Evolutionary conservation across 2,329 filamentous ascomycete species (phyloP).

Genomic region (Macrophomina pseudophaseolina): DNA sequence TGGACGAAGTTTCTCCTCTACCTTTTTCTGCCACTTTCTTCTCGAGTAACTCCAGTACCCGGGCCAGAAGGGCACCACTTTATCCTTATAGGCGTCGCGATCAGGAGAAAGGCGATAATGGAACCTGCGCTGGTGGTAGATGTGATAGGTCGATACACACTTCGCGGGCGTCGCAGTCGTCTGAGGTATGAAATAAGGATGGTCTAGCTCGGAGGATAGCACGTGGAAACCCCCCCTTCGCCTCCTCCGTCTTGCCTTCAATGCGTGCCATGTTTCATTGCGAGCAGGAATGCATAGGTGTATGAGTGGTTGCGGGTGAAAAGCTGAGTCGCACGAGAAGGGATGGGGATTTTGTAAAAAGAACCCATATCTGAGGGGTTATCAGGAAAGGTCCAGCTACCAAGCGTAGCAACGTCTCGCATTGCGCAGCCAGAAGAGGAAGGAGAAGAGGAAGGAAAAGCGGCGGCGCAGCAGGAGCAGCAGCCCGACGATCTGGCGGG

Average conservation of each 20-base stretch:
- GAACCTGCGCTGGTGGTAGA: conserved; percentile 32
- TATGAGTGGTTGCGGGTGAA: neutral
- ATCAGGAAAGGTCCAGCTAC: neutral
- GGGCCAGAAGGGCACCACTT: conserved; percentile 12
- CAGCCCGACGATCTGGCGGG: conserved; percentile 7
- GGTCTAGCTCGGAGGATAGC: neutral
- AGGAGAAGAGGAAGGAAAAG: too few species aligned
- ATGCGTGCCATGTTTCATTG: neutral
- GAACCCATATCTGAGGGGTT: neutral
- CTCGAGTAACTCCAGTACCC: conserved; percentile 27
- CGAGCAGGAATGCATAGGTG: neutral
- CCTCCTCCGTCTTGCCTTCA: neutral
- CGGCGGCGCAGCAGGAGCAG: neutral
- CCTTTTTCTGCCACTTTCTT: conserved; percentile 29
- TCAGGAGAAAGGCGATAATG: conserved; percentile 31
- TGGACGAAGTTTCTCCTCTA: conserved; percentile 23
- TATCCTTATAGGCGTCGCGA: conserved; percentile 32
- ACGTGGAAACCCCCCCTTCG: neutral
- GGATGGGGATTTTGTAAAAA: neutral
- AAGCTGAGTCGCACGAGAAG: neutral
- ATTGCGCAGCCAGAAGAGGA: neutral
- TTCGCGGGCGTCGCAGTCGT: neutral
- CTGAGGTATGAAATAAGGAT: neutral
- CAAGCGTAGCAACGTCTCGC: neutral
- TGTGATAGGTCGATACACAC: conserved; percentile 32